Conservation (phyloP, 2,329 filamentous ascomycete species). For the Alternaria sp. region DNA sequence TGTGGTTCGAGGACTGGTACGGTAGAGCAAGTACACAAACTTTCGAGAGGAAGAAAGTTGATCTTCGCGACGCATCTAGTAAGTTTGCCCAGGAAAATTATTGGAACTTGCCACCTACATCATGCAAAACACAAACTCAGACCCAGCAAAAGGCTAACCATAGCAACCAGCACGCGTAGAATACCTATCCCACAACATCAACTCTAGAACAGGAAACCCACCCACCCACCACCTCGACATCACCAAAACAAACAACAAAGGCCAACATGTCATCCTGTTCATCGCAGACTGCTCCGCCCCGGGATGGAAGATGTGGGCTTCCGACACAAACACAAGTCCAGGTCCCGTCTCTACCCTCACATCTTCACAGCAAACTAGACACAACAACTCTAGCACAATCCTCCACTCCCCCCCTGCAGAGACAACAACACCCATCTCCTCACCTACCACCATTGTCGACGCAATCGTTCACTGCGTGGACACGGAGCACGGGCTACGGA, state of each 20-base stretch:
- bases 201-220: background rate
- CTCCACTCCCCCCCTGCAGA: no score
- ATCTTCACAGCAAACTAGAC: background rate
- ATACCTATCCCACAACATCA: background rate
- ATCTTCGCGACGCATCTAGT: background rate
- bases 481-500: background rate
- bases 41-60: background rate
- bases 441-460: slow-evolving; percentile 12
- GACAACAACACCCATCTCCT: background rate
- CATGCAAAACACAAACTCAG: no score
- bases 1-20: background rate
- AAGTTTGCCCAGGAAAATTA: background rate
- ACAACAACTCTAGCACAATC: background rate
- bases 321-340: background rate
- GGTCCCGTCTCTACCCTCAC: background rate
- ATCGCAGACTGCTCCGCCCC: background rate
- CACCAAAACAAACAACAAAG: background rate
- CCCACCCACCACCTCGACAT: background rate
- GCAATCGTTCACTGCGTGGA: slow-evolving; percentile 19
- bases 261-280: background rate
- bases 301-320: background rate
- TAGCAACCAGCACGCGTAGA: background rate
- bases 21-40: background rate
- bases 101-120: no score
- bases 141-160: background rate